These are phyloP conservation scores for Monilinia polystroma DNA, from an alignment of 2,329 filamentous ascomycete species.

Conservation along the genomic window DNA sequence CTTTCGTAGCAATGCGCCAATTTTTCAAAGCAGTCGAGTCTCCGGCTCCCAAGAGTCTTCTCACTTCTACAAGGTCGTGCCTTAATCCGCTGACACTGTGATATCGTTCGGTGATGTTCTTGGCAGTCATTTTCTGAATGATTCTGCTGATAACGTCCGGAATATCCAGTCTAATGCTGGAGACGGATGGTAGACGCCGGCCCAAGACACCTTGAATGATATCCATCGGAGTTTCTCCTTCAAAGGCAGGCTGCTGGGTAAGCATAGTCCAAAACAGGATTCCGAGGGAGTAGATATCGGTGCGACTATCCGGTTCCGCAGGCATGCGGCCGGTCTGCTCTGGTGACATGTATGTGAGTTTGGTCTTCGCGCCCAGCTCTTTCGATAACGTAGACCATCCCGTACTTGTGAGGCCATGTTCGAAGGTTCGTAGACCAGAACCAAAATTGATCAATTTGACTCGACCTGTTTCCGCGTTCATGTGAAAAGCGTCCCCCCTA, in stretches of 20 bases:
- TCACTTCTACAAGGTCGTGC: slow-evolving; percentile 73
- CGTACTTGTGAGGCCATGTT: slow-evolving; percentile 80
- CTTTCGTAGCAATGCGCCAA: slow-evolving; percentile 76
- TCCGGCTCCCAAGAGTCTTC: slow-evolving; percentile 72
- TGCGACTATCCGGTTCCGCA: slow-evolving; percentile 85
- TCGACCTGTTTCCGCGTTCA: slow-evolving; percentile 64
- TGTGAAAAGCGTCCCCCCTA: slow-evolving; percentile 87
- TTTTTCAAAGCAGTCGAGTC: slow-evolving; percentile 68
- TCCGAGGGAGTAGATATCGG: slow-evolving; percentile 90
- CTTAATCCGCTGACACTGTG: slow-evolving; percentile 85
- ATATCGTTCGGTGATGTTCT: slow-evolving; percentile 83
- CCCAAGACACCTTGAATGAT: slow-evolving; percentile 88
- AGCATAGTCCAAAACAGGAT: slow-evolving; percentile 86
- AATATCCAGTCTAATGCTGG: slow-evolving; percentile 75
- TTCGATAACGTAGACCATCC: slow-evolving; percentile 84
- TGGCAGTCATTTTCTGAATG: slow-evolving; percentile 89
- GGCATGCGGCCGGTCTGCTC: slow-evolving; percentile 94
- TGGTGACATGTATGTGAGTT: slow-evolving; percentile 87
- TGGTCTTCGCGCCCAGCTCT: slow-evolving; percentile 82
- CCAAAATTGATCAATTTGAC: slow-evolving; percentile 85
- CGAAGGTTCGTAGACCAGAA: slow-evolving; percentile 82
- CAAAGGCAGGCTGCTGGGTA: slow-evolving; percentile 76
- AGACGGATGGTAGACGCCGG: slow-evolving; percentile 73
- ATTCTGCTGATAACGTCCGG: slow-evolving; percentile 80
- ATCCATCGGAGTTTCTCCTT: slow-evolving; percentile 77